Conservation (phyloP, 179 eudicot species). For the Vitellaria paradoxa region DNA sequence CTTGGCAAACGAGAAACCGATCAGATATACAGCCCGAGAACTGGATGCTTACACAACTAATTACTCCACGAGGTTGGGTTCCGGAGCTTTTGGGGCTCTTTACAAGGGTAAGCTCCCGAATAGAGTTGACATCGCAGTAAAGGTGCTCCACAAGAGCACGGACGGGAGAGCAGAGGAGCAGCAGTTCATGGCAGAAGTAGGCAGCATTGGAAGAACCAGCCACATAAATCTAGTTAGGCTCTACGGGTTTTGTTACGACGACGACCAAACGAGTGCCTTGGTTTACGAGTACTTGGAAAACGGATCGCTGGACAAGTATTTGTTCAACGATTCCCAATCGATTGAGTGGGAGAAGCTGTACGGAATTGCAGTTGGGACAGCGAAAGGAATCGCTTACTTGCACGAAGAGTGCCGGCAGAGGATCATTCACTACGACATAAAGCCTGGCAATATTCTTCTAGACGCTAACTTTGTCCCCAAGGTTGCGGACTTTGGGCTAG, state of each 20-base stretch:
- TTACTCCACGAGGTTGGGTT: slow-evolving; percentile 4
- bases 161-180: slow-evolving; percentile 32
- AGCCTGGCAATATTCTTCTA: slow-evolving; percentile 51
- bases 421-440: slow-evolving; percentile 62
- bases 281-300: slow-evolving; percentile 61
- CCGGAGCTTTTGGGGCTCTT: slow-evolving; percentile 42
- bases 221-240: slow-evolving; percentile 53
- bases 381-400: slow-evolving; percentile 49
- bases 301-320: slow-evolving; percentile 39
- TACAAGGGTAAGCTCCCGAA: slow-evolving; percentile 41
- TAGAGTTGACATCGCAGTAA: slow-evolving; percentile 33
- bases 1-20: slow-evolving; percentile 19
- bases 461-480: slow-evolving; percentile 39
- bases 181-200: slow-evolving; percentile 65
- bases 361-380: slow-evolving; percentile 53
- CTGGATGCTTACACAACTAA: not conserved
- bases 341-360: slow-evolving; percentile 30
- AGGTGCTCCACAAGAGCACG: slow-evolving; percentile 28
- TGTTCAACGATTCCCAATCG: slow-evolving; percentile 18
- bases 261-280: slow-evolving; percentile 43
- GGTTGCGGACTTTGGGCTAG: slow-evolving; percentile 59
- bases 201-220: slow-evolving; percentile 53
- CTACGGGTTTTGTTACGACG: slow-evolving; percentile 56
- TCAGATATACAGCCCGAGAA: slow-evolving; percentile 16
- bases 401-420: slow-evolving; percentile 56